A percentile compares a stretch with the other conserved stretches of the same genome.
phyloP scores from a whole-genome alignment of 208 protist genomes.

The Leishmania braziliensis region DNA sequence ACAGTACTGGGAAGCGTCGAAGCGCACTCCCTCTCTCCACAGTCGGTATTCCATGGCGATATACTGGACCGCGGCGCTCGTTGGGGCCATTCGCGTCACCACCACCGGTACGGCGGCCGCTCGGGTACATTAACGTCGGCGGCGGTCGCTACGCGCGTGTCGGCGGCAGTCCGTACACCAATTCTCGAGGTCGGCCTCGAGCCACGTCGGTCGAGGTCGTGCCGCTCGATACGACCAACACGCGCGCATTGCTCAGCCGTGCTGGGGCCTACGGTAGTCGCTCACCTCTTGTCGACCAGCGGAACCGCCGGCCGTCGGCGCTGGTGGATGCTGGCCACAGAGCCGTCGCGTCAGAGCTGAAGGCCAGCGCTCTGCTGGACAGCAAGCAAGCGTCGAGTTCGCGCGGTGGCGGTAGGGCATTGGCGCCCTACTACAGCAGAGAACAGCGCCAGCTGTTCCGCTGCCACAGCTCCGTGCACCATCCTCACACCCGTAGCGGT shows the following conservation, averaged over 20 bases:
- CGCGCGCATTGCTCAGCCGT: neutral
- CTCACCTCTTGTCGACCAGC: neutral
- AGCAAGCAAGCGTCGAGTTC: neutral
- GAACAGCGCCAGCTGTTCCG: neutral
- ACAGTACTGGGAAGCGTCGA: neutral
- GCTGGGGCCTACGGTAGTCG: neutral
- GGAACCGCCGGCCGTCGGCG: constrained; percentile 7
- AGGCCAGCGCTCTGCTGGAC: neutral
- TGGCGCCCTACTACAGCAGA: neutral
- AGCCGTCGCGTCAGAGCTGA: constrained; percentile 9
- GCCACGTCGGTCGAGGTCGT: constrained; percentile 9
- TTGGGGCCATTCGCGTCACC: constrained; percentile 33
- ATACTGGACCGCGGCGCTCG: constrained; percentile 20
- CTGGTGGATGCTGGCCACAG: constrained; percentile 12
- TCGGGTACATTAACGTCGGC: constrained; percentile 69
- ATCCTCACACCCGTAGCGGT: neutral
- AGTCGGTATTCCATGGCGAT: constrained; percentile 61
- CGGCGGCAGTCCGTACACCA: constrained; percentile 37
- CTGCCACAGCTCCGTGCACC: neutral
- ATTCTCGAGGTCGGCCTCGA: neutral
- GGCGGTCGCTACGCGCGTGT: constrained; percentile 47
- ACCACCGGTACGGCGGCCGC: constrained; percentile 50
- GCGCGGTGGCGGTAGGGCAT: constrained; percentile 2
- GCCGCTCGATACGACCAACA: constrained; percentile 22
- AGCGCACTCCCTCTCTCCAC: constrained; percentile 23